These are phyloP conservation scores for Elsinoe arachidis DNA, from an alignment of 2,329 filamentous ascomycete genomes.

Conservation along the genomic window DNA sequence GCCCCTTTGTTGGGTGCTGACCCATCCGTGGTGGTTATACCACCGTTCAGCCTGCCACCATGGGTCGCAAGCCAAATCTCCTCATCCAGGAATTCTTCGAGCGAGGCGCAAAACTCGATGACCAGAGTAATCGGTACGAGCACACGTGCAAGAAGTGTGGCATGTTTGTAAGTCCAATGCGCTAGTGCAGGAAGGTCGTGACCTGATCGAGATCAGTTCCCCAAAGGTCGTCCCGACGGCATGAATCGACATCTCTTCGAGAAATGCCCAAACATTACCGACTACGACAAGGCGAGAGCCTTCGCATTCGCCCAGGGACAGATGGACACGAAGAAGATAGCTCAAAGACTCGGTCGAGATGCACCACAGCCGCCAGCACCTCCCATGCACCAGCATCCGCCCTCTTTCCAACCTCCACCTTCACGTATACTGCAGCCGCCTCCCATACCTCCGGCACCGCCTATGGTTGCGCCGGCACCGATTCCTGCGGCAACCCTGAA, in stretches of 20 bases:
- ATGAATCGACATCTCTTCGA: conserved; percentile 75
- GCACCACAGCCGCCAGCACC: neutral
- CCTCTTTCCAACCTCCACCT: neutral
- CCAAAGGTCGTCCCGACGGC: conserved; percentile 79
- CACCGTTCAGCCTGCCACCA: conserved; percentile 27
- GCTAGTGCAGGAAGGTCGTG: conserved; percentile 4
- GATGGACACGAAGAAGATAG: conserved; percentile 4
- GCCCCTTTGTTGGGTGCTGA: conserved; percentile 8
- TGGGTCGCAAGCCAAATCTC: conserved; percentile 77
- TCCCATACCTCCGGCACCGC: neutral
- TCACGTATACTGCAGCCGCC: conserved; percentile 11
- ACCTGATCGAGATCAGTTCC: conserved; percentile 46
- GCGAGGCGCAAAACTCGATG: conserved; percentile 74
- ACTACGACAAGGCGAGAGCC: conserved; percentile 41
- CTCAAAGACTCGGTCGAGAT: neutral
- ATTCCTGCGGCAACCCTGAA: conserved; percentile 8
- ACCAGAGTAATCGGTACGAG: conserved; percentile 84
- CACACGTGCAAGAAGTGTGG: conserved; percentile 85
- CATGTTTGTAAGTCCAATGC: conserved; percentile 46
- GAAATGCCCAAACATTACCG: conserved; percentile 62
- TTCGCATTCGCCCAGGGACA: conserved; percentile 22
- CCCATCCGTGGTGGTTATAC: neutral
- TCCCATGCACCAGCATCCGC: neutral
- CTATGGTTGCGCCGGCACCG: neutral
- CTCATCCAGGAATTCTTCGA: conserved; percentile 84